Base-by-base conservation (phyloP, 805 yeast species). In the Lipomyces kockii region DNA sequence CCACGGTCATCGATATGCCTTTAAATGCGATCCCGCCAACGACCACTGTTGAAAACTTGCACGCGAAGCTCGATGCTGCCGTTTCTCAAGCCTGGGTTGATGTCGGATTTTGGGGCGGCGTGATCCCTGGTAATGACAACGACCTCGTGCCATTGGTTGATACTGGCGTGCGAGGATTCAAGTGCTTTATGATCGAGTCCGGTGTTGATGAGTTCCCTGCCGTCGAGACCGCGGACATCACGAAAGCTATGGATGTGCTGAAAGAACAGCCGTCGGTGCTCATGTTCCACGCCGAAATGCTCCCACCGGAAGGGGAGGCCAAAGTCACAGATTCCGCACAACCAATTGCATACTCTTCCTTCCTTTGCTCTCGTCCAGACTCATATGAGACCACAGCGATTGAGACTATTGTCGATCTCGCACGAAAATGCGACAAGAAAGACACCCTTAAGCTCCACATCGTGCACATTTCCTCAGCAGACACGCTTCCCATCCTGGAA, bases 131-230 rank as follows among this genome's bases (percentile, higher is more conserved):
- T 68, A 93, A 93, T 77, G 70, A 89, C 64, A 79, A 82, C 11
- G 87, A 91, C 73, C 81, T 93, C 71, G 81, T 83, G 27, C 97
- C 97, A 0, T 83, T 93, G 74, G 87, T 92, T 67, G 79, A 87
- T 65, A 87, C 90, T 69, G 98, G 98, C 60, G 97, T 94, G 6
- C 83, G 97, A 56, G 98, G 98, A 0, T 93, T 93, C 81, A 93
- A 93, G 77, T 95, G 97, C 39, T 94, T 93, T 74, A 79, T 94
- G 80, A 92, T 93, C 75, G 97, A 93, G 72, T 89, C 95, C 56
- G 97, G 98, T n/a, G 98, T 94, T 25, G 97, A 92, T 62, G 98
- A 93, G 78, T 93, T 94, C 77, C 98, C 98, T 1, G 91, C 89
- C 71, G 89, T 93, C 62, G 83, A 82, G 52, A 84, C 89, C 22